phyloP scores from a whole-genome alignment of 192 early-diverging fungal species.

The Linnemannia hyalina region DNA sequence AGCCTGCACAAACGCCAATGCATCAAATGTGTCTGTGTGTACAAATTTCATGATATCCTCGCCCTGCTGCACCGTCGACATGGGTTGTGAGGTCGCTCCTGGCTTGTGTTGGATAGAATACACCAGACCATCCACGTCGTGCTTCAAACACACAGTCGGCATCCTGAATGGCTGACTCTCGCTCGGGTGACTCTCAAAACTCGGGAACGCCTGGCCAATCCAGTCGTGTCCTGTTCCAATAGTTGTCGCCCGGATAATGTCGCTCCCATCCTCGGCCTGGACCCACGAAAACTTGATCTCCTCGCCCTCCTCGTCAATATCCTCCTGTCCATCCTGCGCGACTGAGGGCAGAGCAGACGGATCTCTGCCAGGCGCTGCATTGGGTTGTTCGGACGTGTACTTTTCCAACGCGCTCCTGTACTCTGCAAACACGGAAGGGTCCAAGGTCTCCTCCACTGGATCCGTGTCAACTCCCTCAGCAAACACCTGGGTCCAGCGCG shows the following conservation, averaged over 20 bases:
- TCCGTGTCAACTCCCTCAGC: slow-evolving; percentile 64
- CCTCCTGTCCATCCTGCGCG: slow-evolving; percentile 34
- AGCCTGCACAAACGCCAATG: slow-evolving; percentile 80
- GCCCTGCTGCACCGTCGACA: slow-evolving; percentile 29
- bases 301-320: slow-evolving; percentile 62
- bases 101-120: slow-evolving; percentile 61
- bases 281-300: slow-evolving; percentile 61
- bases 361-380: slow-evolving; percentile 32
- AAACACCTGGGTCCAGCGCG: slow-evolving; percentile 79
- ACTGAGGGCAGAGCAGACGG: slow-evolving; percentile 23
- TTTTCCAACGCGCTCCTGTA: slow-evolving; percentile 72
- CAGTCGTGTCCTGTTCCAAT: slow-evolving; percentile 69
- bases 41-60: slow-evolving; percentile 40
- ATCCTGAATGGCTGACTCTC: slow-evolving; percentile 55
- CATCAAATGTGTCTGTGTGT: slow-evolving; percentile 74
- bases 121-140: slow-evolving; percentile 79
- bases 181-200: slow-evolving; percentile 25
- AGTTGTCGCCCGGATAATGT: slow-evolving; percentile 58
- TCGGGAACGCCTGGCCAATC: slow-evolving; percentile 63
- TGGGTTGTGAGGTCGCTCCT: background rate
- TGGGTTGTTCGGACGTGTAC: slow-evolving; percentile 64
- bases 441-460: slow-evolving; percentile 72
- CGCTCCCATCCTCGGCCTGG: slow-evolving; percentile 48
- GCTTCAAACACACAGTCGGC: slow-evolving; percentile 71
- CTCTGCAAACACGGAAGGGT: slow-evolving; percentile 68